Conservation (phyloP, 106 monocot genomes). For the Phalaenopsis aphrodite region DNA sequence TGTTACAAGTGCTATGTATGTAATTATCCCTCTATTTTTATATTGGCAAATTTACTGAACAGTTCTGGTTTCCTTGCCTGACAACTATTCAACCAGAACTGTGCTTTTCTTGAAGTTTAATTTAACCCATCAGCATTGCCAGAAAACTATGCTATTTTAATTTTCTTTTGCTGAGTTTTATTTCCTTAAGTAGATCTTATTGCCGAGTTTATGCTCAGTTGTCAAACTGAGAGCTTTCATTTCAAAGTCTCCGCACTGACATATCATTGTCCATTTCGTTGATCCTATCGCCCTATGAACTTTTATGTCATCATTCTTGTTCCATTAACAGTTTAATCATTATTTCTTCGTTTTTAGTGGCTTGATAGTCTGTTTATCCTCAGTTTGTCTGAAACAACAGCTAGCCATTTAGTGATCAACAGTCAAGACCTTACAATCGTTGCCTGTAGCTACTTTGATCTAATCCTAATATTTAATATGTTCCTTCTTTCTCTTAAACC, state of each 20-base stretch:
- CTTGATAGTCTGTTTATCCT: neutral
- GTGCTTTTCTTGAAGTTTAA: neutral
- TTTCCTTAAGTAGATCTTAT: neutral
- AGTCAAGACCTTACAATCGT: too few relatives aligned
- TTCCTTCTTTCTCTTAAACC: neutral
- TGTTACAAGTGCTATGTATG: too few relatives aligned
- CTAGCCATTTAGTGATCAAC: neutral
- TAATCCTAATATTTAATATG: neutral
- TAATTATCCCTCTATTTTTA: too few relatives aligned
- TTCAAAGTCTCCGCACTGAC: neutral
- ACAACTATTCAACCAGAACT: neutral
- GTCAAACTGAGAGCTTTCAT: neutral
- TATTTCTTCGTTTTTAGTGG: neutral
- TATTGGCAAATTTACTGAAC: neutral
- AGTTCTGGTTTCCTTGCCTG: neutral
- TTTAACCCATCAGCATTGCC: too few relatives aligned
- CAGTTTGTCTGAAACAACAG: neutral
- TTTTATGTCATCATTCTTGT: neutral
- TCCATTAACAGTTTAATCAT: neutral
- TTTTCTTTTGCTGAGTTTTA: neutral
- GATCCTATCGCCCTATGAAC: neutral
- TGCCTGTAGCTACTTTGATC: neutral
- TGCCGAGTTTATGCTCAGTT: neutral
- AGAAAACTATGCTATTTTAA: too few relatives aligned
- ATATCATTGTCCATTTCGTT: neutral